Conservation (phyloP, 2,329 filamentous ascomycete species). For the Fonsecaea monophora region DNA sequence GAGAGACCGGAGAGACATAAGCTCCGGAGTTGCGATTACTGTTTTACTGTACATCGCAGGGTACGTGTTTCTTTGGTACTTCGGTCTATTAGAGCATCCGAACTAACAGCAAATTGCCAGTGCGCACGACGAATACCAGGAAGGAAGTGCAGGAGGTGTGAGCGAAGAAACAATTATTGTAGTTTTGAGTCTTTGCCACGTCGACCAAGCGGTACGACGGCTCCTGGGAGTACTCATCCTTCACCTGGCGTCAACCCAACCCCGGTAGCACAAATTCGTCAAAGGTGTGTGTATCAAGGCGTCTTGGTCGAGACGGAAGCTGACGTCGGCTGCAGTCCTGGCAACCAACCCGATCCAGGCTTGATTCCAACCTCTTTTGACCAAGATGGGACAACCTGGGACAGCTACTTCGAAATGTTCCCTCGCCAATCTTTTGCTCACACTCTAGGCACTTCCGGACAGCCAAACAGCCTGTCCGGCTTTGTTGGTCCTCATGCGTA, state of each 20-base stretch:
- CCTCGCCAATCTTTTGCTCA: too few species aligned
- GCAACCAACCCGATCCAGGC: neutral
- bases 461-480: too few species aligned
- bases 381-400: neutral
- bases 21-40: neutral
- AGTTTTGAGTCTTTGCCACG: neutral
- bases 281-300: neutral
- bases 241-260: neutral
- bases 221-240: neutral
- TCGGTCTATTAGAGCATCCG: neutral
- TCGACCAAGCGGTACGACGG: neutral
- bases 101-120: neutral
- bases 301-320: neutral
- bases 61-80: neutral
- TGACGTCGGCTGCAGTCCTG: neutral
- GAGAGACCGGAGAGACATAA: neutral
- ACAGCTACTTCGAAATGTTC: too few species aligned
- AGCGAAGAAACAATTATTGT: neutral
- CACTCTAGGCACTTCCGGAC: too few species aligned
- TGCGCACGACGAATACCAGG: neutral
- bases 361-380: neutral
- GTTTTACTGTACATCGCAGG: neutral
- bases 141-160: neutral
- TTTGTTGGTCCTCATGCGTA: neutral
- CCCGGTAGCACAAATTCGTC: neutral